Conservation (phyloP, 257 asterid genomes). For the Penstemon davidsonii region DNA sequence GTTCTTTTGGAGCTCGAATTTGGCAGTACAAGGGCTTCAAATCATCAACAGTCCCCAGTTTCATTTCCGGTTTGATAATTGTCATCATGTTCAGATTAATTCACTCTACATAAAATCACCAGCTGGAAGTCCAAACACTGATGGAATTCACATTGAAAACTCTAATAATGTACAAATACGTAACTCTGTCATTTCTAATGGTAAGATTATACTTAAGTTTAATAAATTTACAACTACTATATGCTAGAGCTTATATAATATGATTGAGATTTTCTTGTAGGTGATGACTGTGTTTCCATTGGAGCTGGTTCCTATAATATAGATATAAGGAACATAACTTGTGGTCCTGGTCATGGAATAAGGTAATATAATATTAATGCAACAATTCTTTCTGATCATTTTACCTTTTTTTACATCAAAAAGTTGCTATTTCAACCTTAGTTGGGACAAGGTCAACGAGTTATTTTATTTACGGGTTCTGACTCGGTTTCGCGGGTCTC, state of each 20-base stretch:
- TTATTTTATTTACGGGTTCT: too few relatives aligned
- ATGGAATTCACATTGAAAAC: conserved; percentile 85
- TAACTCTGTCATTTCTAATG: conserved; percentile 62
- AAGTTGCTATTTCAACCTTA: conserved; percentile 11
- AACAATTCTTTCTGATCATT: background rate
- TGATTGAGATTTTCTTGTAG: conserved; percentile 32
- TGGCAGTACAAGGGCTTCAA: conserved; percentile 57
- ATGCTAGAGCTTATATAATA: background rate
- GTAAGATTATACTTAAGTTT: conserved; percentile 32
- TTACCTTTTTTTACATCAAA: conserved; percentile 25
- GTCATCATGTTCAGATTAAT: conserved; percentile 56
- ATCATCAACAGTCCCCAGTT: conserved; percentile 84
- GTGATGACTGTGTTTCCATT: conserved; percentile 96
- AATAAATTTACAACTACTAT: background rate
- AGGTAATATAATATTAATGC: conserved; percentile 42
- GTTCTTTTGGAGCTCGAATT: conserved; percentile 72
- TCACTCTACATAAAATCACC: conserved; percentile 64
- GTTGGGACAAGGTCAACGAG: too few relatives aligned
- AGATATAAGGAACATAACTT: conserved; percentile 78
- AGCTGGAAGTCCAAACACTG: conserved; percentile 75
- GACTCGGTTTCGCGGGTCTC: too few relatives aligned
- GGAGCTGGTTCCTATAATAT: conserved; percentile 85
- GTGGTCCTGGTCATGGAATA: conserved; percentile 96
- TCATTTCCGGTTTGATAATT: conserved; percentile 75
- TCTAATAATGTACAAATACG: conserved; percentile 60